These are phyloP conservation scores for Annulohypoxylon stygium DNA, from an alignment of 495 filamentous ascomycete species.

Conservation along the genomic window DNA sequence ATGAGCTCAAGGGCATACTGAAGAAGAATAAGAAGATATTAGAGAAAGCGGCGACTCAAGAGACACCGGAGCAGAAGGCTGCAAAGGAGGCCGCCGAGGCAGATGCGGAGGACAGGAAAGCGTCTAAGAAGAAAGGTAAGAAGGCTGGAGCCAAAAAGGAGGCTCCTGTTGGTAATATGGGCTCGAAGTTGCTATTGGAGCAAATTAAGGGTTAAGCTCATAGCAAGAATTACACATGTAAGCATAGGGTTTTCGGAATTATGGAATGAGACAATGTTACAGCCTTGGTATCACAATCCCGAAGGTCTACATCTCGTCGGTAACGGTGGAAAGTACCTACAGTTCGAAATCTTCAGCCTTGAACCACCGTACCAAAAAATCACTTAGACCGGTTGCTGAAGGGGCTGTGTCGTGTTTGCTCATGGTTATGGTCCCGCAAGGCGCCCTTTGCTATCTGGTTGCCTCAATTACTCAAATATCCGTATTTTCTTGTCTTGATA, in stretches of 20 bases:
- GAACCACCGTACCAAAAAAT: neutral
- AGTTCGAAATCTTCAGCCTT: neutral
- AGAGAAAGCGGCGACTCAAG: conserved; percentile 63
- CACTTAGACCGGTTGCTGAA: neutral
- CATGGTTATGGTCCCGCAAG: neutral
- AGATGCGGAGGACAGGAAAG: conserved; percentile 56
- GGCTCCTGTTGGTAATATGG: conserved; percentile 63
- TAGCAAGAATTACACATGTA: conserved; percentile 1
- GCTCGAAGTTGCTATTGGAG: conserved; percentile 67
- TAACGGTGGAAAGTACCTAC: neutral
- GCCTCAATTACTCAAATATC: neutral
- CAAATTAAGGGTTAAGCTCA: conserved; percentile 51
- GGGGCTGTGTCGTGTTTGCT: neutral
- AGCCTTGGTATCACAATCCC: conserved; percentile 5
- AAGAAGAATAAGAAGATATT: conserved; percentile 68
- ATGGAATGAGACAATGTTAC: conserved; percentile 18
- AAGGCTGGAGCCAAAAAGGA: conserved; percentile 51
- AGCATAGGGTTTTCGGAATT: conserved; percentile 1
- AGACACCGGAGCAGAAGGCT: conserved; percentile 55
- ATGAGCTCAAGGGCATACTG: conserved; percentile 73
- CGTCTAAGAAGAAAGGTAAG: conserved; percentile 50
- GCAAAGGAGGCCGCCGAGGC: conserved; percentile 49
- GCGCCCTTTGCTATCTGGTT: neutral
- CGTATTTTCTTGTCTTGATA: neutral
- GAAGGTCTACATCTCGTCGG: neutral